These are phyloP conservation scores for Bolboschoenus planiculmis DNA, from an alignment of 176 grass and related monocot species.

Conservation along the genomic window DNA sequence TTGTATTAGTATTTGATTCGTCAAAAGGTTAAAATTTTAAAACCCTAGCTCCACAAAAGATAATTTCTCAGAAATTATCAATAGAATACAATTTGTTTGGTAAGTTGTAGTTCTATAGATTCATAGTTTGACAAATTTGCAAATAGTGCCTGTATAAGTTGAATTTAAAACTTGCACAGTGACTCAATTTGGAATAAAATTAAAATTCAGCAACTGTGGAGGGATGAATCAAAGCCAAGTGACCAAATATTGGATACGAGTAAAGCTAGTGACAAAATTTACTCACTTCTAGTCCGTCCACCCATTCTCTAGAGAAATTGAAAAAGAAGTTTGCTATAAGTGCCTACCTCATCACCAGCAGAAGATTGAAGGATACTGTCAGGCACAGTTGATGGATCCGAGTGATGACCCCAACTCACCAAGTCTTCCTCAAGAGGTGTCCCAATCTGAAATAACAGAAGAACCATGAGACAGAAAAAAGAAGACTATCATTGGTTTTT, in stretches of 20 bases:
- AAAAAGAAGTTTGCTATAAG: constrained; percentile 13
- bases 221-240: neutral
- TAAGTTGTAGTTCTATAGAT: neutral
- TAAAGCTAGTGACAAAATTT: neutral
- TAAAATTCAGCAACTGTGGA: neutral
- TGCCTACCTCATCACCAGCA: constrained; percentile 72
- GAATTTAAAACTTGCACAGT: neutral
- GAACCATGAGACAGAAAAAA: neutral
- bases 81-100: neutral
- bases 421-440: constrained; percentile 90
- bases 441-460: constrained; percentile 55
- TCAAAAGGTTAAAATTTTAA: constrained; percentile 2
- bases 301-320: constrained; percentile 1
- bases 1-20: neutral
- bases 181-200: neutral
- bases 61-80: neutral
- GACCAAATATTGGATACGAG: neutral
- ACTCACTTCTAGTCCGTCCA: neutral
- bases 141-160: neutral
- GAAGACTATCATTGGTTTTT: neutral
- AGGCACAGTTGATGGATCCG: constrained; percentile 62
- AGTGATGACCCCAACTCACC: constrained; percentile 88
- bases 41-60: neutral
- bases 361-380: constrained; percentile 78
- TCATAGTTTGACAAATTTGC: neutral